Conservation (phyloP, 2,329 filamentous ascomycete species). For the Diplodia scrobiculata region DNA sequence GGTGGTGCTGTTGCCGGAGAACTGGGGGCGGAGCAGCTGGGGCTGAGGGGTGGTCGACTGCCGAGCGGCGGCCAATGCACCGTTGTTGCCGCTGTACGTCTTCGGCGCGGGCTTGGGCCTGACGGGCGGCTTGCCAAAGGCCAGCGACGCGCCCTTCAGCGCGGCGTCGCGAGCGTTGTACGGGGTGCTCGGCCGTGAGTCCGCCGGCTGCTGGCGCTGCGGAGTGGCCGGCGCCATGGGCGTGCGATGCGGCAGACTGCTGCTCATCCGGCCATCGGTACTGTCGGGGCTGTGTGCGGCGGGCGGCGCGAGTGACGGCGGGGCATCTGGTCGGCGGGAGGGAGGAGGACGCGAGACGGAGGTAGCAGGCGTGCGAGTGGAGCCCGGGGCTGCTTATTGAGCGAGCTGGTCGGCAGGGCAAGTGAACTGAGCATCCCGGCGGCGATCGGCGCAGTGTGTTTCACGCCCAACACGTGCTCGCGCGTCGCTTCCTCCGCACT, state of each 20-base stretch:
- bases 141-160: conserved; percentile 52
- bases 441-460: conserved; percentile 2
- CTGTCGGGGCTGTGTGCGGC: background rate
- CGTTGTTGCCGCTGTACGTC: conserved; percentile 47
- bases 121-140: conserved; percentile 51
- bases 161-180: conserved; percentile 50
- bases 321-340: conserved; percentile 15
- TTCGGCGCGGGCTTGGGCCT: conserved; percentile 47
- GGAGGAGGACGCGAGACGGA: background rate
- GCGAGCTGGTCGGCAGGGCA: background rate
- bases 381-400: conserved; percentile 1
- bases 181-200: conserved; percentile 43
- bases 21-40: conserved; percentile 17
- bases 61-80: conserved; percentile 50
- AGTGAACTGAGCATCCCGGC: background rate
- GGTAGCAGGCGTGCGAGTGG: background rate
- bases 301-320: background rate
- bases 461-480: conserved; percentile 12
- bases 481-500: conserved; percentile 10
- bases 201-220: conserved; percentile 40
- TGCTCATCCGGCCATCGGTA: conserved; percentile 46
- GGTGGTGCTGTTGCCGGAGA: conserved; percentile 21
- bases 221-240: conserved; percentile 37
- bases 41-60: conserved; percentile 26
- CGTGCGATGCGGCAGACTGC: conserved; percentile 32